Evolutionary conservation across 345 rosid species (phyloP).

Genomic region (Eucalyptus pauciflora): DNA sequence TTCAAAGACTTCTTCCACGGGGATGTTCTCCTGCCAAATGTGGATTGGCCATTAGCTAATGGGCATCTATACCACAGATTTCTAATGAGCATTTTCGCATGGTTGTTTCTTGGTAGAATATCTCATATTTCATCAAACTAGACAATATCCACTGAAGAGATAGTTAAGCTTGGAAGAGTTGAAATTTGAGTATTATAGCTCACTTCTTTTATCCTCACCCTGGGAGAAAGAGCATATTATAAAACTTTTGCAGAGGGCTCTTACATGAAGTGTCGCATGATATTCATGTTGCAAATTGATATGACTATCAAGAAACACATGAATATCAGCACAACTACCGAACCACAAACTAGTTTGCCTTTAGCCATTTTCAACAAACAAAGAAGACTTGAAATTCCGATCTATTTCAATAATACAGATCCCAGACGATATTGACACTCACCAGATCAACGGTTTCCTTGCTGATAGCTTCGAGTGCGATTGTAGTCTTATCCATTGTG

Average conservation of each 20-base stretch:
- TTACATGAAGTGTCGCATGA: background rate
- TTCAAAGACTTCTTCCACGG: slow-evolving; percentile 42
- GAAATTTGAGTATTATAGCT: background rate
- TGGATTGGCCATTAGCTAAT: background rate
- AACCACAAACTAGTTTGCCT: background rate
- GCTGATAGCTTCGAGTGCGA: slow-evolving; percentile 59
- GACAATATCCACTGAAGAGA: background rate
- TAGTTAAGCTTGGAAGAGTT: background rate
- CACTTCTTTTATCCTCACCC: background rate
- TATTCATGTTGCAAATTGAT: background rate
- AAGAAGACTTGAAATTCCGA: background rate
- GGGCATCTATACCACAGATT: background rate
- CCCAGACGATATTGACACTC: background rate
- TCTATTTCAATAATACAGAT: background rate
- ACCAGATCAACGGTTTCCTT: slow-evolving; percentile 79
- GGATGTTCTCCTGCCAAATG: slow-evolving; percentile 35
- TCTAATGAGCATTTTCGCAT: background rate
- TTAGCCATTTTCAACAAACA: background rate
- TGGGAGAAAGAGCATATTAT: background rate
- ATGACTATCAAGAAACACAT: background rate
- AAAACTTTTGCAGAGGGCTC: background rate
- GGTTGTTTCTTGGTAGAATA: background rate
- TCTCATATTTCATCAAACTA: background rate
- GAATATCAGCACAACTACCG: background rate
- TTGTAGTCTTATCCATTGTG: slow-evolving; percentile 23